Percentiles rank a stretch among this genome's conserved stretches.
These are phyloP conservation scores for Morella rubra DNA, from an alignment of 306 rosid species.

Conservation along the genomic window DNA sequence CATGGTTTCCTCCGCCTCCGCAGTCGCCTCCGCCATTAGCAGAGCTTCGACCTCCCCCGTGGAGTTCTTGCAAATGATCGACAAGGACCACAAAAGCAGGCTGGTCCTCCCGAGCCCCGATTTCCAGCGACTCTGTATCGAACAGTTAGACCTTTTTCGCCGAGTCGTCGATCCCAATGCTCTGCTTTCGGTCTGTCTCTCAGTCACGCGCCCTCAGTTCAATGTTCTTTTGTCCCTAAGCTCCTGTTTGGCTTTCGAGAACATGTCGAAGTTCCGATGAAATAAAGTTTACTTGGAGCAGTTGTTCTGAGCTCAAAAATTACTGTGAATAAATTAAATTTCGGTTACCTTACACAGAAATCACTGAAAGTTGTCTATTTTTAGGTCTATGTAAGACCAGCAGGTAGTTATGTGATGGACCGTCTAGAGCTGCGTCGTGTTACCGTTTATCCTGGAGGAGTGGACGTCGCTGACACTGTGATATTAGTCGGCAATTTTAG, in stretches of 20 bases:
- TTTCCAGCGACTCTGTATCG: conserved; percentile 68
- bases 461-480: conserved; percentile 58
- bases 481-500: conserved; percentile 69
- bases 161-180: conserved; percentile 67
- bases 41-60: conserved; percentile 78
- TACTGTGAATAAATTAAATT: neutral
- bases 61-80: conserved; percentile 65
- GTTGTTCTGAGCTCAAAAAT: neutral
- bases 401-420: conserved; percentile 98
- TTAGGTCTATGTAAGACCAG: conserved; percentile 95
- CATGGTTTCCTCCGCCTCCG: conserved; percentile 66
- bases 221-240: neutral
- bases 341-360: neutral
- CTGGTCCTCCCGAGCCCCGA: conserved; percentile 74
- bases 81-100: conserved; percentile 41
- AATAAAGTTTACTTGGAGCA: neutral
- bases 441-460: conserved; percentile 51
- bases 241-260: neutral
- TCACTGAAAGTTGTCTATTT: neutral
- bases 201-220: neutral
- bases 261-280: neutral
- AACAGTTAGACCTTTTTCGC: conserved; percentile 78
- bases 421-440: conserved; percentile 86
- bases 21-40: conserved; percentile 71
- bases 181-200: conserved; percentile 64